Conservation (phyloP, 2,329 filamentous ascomycete genomes). For the Ophiostoma pallidulum region DNA sequence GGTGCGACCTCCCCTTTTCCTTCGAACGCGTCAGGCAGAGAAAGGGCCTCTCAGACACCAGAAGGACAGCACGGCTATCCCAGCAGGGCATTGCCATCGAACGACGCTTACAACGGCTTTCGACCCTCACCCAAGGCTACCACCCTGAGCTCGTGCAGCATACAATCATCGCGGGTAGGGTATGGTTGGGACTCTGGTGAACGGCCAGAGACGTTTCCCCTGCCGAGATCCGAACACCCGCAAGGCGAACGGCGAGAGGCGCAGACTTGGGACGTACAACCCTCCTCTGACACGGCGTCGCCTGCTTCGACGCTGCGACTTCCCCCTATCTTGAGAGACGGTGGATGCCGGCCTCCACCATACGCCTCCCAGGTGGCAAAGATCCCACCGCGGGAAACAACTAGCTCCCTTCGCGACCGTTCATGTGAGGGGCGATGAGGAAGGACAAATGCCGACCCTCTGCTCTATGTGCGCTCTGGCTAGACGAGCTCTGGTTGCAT, state of each 20-base stretch:
- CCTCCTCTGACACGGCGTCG: neutral
- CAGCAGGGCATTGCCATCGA: neutral
- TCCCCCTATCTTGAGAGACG: neutral
- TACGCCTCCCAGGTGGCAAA: neutral
- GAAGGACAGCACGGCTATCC: neutral
- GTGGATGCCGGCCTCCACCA: neutral
- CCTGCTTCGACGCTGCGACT: neutral
- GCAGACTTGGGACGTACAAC: neutral
- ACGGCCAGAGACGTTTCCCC: neutral
- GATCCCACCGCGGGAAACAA: neutral
- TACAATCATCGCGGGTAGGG: neutral
- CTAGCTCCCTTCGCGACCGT: neutral
- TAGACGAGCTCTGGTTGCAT: no score
- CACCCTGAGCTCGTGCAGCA: neutral
- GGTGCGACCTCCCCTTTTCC: no score
- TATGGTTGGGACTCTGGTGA: neutral
- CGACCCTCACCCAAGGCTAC: neutral
- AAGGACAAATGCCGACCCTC: no score
- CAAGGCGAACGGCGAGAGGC: neutral
- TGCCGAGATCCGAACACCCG: neutral
- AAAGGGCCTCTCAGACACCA: neutral
- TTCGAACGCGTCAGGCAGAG: neutral
- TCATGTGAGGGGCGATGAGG: neutral
- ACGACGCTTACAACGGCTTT: neutral
- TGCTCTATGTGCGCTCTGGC: no score